phyloP scores from a whole-genome alignment of 768 basidiomycete genomes.

The Serendipita vermifera region DNA sequence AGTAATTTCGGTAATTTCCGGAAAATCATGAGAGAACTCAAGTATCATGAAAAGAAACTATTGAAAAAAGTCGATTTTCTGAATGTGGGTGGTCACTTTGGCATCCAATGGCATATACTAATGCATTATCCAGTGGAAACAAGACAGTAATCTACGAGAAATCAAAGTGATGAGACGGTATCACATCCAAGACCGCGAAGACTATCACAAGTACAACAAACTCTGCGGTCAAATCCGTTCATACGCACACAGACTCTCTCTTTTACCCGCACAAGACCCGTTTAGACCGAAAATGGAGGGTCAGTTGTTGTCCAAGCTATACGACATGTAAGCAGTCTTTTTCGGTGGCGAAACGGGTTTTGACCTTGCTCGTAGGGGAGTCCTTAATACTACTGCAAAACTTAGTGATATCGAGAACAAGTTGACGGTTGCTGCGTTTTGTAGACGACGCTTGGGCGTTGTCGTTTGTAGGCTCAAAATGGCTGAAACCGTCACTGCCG shows the following conservation, averaged over 20 bases:
- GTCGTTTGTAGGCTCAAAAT: conserved; percentile 87
- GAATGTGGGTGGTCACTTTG: conserved; percentile 40
- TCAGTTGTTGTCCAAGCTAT: conserved; percentile 83
- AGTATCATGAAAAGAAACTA: conserved; percentile 90
- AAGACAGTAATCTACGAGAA: conserved; percentile 83
- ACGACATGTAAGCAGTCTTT: conserved; percentile 51
- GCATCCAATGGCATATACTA: conserved; percentile 6
- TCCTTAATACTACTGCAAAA: conserved; percentile 75
- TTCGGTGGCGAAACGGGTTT: not conserved
- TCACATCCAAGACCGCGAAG: conserved; percentile 88
- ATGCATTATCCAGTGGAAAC: conserved; percentile 64
- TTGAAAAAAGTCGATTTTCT: conserved; percentile 96
- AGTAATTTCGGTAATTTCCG: not conserved
- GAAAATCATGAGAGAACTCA: conserved; percentile 69
- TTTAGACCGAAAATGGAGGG: conserved; percentile 74
- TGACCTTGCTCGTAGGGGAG: conserved; percentile 33
- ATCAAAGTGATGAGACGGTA: conserved; percentile 90
- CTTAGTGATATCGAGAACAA: conserved; percentile 89
- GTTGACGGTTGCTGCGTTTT: conserved; percentile 90
- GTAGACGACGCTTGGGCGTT: conserved; percentile 81
- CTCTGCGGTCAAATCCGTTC: conserved; percentile 77
- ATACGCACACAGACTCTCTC: conserved; percentile 73
- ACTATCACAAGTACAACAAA: conserved; percentile 98
- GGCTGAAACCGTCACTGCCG: conserved; percentile 89
- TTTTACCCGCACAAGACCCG: conserved; percentile 81